These are phyloP conservation scores for Collybia sordida DNA, from an alignment of 768 basidiomycete species.

Conservation along the genomic window DNA sequence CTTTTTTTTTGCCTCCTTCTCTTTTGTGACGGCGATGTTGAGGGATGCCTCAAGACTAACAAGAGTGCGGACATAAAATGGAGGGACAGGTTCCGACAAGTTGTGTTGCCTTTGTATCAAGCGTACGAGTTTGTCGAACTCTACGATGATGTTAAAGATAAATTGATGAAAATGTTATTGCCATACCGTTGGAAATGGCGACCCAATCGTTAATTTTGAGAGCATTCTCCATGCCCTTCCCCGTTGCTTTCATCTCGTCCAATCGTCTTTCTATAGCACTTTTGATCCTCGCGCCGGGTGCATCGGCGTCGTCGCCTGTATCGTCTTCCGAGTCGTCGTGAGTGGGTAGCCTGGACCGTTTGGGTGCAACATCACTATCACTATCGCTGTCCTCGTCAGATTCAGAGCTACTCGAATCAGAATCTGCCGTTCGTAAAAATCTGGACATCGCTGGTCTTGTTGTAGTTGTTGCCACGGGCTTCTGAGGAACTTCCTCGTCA, in stretches of 20 bases:
- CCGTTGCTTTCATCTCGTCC: constrained; percentile 93
- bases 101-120: constrained; percentile 89
- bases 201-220: constrained; percentile 98
- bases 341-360: constrained; percentile 36
- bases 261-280: constrained; percentile 91
- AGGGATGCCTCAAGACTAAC: constrained; percentile 75
- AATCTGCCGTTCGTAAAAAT: constrained; percentile 68
- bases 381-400: constrained; percentile 58
- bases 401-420: constrained; percentile 59
- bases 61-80: constrained; percentile 79
- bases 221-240: constrained; percentile 91
- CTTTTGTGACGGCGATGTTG: constrained; percentile 71
- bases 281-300: constrained; percentile 70
- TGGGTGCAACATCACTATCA: constrained; percentile 39
- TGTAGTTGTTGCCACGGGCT: constrained; percentile 37
- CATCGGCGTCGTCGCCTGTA: constrained; percentile 58
- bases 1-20: constrained; percentile 94
- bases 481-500: constrained; percentile 61
- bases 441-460: constrained; percentile 72
- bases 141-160: constrained; percentile 38
- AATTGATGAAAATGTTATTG: neutral
- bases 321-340: constrained; percentile 38
- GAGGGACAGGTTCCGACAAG: constrained; percentile 81
- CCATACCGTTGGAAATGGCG: constrained; percentile 81
- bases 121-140: constrained; percentile 93